Conservation (phyloP, 306 rosid genomes). For the Dryas octopetala region DNA sequence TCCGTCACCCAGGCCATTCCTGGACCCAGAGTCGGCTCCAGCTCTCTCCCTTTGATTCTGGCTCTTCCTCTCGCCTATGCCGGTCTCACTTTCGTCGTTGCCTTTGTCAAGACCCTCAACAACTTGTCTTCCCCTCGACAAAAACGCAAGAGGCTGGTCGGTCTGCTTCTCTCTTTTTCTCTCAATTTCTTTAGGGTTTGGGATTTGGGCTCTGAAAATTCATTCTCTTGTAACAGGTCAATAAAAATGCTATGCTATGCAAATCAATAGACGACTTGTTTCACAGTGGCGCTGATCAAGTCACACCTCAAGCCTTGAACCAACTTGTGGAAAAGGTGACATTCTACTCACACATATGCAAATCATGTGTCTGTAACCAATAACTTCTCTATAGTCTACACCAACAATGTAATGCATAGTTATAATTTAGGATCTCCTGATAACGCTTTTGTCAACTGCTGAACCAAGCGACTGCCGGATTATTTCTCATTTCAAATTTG, state of each 20-base stretch:
- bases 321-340: constrained; percentile 65
- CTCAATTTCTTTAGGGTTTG: neutral
- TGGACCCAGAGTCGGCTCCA: constrained; percentile 87
- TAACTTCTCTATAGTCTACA: neutral
- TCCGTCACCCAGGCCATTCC: constrained; percentile 88
- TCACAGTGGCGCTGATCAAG: constrained; percentile 57
- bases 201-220: neutral
- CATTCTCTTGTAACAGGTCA: constrained; percentile 40
- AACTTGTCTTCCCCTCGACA: constrained; percentile 81
- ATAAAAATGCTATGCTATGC: constrained; percentile 71
- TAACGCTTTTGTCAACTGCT: neutral
- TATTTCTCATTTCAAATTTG: neutral
- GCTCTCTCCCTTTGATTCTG: constrained; percentile 86
- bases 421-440: neutral
- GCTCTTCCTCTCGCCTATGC: constrained; percentile 79
- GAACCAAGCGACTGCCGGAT: neutral
- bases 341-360: constrained; percentile 4
- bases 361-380: neutral
- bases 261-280: constrained; percentile 64
- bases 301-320: constrained; percentile 52
- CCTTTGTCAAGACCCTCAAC: constrained; percentile 64
- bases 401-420: neutral
- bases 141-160: constrained; percentile 73
- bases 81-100: constrained; percentile 68
- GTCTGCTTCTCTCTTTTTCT: neutral